phyloP scores from a whole-genome alignment of 2,329 filamentous ascomycete genomes.

The Aureobasidium sp. region DNA sequence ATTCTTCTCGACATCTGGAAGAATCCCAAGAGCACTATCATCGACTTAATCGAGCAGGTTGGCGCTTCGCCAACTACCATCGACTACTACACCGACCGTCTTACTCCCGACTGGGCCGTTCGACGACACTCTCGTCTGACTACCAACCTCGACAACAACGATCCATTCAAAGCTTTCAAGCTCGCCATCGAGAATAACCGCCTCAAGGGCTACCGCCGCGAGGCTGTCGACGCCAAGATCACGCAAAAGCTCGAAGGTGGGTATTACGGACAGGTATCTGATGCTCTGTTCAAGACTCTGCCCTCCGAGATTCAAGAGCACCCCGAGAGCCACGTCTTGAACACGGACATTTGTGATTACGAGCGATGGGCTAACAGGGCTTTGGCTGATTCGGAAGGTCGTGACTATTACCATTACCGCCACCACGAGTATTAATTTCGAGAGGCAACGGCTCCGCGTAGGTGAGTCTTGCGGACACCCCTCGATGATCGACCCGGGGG shows the following conservation, averaged over 20 bases:
- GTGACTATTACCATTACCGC: too few relatives aligned
- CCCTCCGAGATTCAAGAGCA: neutral
- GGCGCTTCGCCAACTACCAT: neutral
- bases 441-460: too few relatives aligned
- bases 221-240: neutral
- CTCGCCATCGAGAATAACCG: neutral
- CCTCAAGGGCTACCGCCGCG: neutral
- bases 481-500: too few relatives aligned
- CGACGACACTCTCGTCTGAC: neutral
- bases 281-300: neutral
- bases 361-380: neutral
- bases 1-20: neutral
- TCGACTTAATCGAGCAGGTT: neutral
- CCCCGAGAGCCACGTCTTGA: neutral
- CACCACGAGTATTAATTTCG: too few relatives aligned
- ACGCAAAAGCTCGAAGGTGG: neutral
- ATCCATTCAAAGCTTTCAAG: neutral
- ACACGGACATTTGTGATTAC: neutral
- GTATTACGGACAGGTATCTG: neutral
- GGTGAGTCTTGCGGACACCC: too few relatives aligned
- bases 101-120: neutral
- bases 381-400: neutral
- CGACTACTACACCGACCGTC: constrained; percentile 1
- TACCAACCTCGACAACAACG: neutral
- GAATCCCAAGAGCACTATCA: neutral